Evolutionary conservation across 2,329 filamentous ascomycete genomes (phyloP), one percentile per base, ranked within the genome.

Genomic region (Penicillium sp.): DNA sequence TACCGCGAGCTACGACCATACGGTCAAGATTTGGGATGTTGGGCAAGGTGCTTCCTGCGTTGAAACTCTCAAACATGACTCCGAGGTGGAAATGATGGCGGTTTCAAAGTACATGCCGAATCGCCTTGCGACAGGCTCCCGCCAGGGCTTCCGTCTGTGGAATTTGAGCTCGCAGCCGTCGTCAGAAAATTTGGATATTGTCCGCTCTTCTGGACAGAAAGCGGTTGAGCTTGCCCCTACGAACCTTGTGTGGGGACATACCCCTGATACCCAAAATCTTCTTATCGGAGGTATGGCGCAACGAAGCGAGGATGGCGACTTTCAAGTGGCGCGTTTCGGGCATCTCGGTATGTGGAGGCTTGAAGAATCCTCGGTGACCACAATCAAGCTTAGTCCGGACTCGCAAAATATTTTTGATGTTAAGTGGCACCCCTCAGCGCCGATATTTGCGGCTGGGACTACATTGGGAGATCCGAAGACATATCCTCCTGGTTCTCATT

Each of bases 361-460:
- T 3, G 62, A 68, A 12, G 73, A 77, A 27, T 66, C 71, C 3
- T 59, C 66, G 8, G 60, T 71, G 4, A 57, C 53, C 60, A 20
- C 56, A 80, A 29, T 47, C 1, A 58, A 68, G n/a, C 64, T 84
- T 0, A 66, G 68, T 9, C 77, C 77, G 1, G 74, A 75, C 13
- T 76, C 77, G 1, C 78, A 78, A 29, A 82, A 81, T 51, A 76
- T 85, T 0, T 85, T 84, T 59, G 83, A 86, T 56, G 69, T 81
- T 2, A 74, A 79, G 1, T 87, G 83, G 78, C 82, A 84, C 58
- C 77, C 80, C 0, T 68, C 56, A 7, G 63, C 78, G 4, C 69
- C 71, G 4, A 62, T 74, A 3, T 84, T 86, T 60, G 81, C 78
- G 9, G 79, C 80, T 2, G 84, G 79, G 1, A 80, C 76, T 49